phyloP scores from a whole-genome alignment of 2,329 filamentous ascomycete genomes.

The Colletotrichum cereale region DNA sequence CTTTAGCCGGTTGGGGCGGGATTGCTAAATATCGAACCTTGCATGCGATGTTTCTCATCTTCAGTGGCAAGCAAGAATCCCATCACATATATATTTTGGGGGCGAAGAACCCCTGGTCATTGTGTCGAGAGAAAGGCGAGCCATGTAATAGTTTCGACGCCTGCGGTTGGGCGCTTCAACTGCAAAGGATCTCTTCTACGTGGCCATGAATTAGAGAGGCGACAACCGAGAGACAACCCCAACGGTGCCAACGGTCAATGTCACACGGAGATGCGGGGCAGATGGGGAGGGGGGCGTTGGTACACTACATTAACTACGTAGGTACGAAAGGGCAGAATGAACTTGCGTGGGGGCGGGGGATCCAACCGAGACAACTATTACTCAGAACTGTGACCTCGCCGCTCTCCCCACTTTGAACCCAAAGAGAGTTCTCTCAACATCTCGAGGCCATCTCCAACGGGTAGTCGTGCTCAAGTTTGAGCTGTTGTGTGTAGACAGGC shows the following conservation, averaged over 20 bases:
- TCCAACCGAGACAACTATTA: neutral
- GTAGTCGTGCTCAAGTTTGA: neutral
- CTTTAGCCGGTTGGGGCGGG: slow-evolving; percentile 18
- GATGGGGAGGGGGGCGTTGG: neutral
- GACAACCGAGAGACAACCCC: neutral
- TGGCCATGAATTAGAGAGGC: neutral
- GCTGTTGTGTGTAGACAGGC: too few species aligned
- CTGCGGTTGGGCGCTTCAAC: neutral
- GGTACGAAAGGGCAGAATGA: neutral
- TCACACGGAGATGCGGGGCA: slow-evolving; percentile 24
- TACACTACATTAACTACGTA: too few species aligned
- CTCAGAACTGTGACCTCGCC: neutral
- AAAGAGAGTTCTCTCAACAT: neutral
- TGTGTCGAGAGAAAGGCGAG: neutral
- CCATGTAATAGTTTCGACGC: neutral
- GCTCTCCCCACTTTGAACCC: neutral
- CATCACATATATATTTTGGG: neutral
- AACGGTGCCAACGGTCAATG: slow-evolving; percentile 14
- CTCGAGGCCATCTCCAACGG: neutral
- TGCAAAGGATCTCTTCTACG: too few species aligned
- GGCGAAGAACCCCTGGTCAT: neutral
- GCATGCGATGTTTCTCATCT: neutral
- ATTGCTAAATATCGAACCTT: neutral
- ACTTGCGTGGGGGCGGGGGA: slow-evolving; percentile 29
- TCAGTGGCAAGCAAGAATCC: neutral